A percentile compares a stretch with the other conserved stretches of the same genome.
These are phyloP conservation scores for Ganoderma lingzhi DNA, from an alignment of 1,284 basidiomycete species.

Conservation along the genomic window DNA sequence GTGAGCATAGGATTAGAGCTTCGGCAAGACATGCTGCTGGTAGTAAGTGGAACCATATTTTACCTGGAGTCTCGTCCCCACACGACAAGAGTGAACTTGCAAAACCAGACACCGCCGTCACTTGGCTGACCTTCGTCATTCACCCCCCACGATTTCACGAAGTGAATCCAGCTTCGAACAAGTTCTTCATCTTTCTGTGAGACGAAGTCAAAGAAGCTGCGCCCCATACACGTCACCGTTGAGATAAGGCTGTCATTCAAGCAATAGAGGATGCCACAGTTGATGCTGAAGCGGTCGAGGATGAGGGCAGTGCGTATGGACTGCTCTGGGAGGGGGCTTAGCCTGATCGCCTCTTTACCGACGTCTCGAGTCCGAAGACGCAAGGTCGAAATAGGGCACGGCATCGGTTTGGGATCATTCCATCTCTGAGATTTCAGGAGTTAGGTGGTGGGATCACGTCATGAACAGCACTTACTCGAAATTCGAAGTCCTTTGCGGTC, in stretches of 20 bases:
- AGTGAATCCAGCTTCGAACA: slow-evolving; percentile 76
- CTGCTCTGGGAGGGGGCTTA: slow-evolving; percentile 66
- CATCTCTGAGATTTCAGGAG: slow-evolving; percentile 57
- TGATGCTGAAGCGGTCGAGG: slow-evolving; percentile 73
- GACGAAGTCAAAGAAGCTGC: slow-evolving; percentile 81
- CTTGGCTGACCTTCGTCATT: slow-evolving; percentile 81
- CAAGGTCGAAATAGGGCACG: slow-evolving; percentile 36
- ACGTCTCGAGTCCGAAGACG: slow-evolving; percentile 20
- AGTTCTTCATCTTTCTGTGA: slow-evolving; percentile 62
- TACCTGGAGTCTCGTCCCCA: slow-evolving; percentile 69
- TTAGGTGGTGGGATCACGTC: not conserved
- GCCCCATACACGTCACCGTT: slow-evolving; percentile 60
- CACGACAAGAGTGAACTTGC: slow-evolving; percentile 64
- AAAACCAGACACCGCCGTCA: slow-evolving; percentile 83
- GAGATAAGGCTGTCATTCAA: slow-evolving; percentile 73
- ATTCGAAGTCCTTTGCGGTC: slow-evolving; percentile 69
- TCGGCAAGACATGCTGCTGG: not conserved
- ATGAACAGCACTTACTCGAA: slow-evolving; percentile 57
- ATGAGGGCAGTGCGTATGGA: slow-evolving; percentile 77
- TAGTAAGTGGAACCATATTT: slow-evolving; percentile 14
- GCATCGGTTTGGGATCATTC: slow-evolving; percentile 75
- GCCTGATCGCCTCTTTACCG: slow-evolving; percentile 49
- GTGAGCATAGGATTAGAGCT: slow-evolving; percentile 9
- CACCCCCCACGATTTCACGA: slow-evolving; percentile 82
- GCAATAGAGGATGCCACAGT: slow-evolving; percentile 70